Evolutionary conservation across 257 asterid genomes (phyloP).

Genomic region (Penstemon barbatus): DNA sequence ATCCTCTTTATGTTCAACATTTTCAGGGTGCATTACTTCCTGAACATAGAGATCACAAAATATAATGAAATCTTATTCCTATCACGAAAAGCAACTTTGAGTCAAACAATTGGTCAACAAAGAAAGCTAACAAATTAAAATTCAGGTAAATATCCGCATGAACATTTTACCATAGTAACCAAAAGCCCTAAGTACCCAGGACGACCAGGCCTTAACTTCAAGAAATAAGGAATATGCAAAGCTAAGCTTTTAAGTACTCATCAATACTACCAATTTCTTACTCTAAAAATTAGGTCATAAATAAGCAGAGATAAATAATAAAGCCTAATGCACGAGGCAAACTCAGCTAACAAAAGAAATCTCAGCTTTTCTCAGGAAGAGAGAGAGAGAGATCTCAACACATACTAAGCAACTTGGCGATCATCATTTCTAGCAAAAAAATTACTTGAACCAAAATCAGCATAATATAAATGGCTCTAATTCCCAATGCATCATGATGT

Average conservation of each 20-base stretch:
- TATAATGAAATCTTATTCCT: constrained; percentile 12
- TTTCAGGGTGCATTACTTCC: constrained; percentile 33
- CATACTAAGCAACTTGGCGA: neutral
- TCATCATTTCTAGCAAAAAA: neutral
- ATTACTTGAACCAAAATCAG: constrained; percentile 2
- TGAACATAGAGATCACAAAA: constrained; percentile 35
- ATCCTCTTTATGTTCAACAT: constrained; percentile 27
- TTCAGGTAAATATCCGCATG: neutral
- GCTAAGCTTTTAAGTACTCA: no score
- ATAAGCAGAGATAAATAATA: neutral
- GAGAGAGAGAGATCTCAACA: no score
- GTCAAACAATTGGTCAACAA: neutral
- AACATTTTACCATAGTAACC: neutral
- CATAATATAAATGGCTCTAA: neutral
- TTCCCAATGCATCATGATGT: neutral
- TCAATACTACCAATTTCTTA: neutral
- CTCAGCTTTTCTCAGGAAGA: neutral
- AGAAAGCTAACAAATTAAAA: neutral
- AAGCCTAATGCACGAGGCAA: neutral
- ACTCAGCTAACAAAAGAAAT: neutral
- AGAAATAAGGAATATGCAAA: no score
- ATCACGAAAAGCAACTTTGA: constrained; percentile 10
- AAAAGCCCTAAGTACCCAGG: no score
- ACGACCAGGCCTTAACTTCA: no score
- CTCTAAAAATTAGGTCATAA: neutral